A percentile compares a stretch with the other conserved stretches of the same genome.
Evolutionary conservation across 768 basidiomycete genomes (phyloP).

Genomic region (Psilocybe sp.): DNA sequence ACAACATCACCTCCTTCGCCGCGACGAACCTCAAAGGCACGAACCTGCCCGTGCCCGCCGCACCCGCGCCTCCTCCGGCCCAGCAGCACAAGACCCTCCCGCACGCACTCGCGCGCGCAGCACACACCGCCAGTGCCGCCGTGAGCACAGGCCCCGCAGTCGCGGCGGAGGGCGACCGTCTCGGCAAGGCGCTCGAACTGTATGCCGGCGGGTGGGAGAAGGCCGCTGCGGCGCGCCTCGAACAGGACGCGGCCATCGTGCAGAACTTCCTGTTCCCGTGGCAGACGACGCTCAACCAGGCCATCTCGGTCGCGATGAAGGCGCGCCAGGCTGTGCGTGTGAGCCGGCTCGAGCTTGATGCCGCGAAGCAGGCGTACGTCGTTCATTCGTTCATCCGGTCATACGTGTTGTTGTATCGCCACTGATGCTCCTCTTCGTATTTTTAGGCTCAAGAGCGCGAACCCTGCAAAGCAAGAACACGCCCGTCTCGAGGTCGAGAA

Average conservation of each 20-base stretch:
- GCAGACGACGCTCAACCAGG: constrained; percentile 83
- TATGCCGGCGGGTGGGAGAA: constrained; percentile 87
- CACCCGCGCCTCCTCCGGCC: constrained; percentile 52
- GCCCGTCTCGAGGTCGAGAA: constrained; percentile 90
- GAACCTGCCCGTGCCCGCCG: constrained; percentile 69
- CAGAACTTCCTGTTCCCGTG: constrained; percentile 74
- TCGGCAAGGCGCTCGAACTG: constrained; percentile 73
- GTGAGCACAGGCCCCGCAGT: constrained; percentile 41
- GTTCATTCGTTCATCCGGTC: background rate
- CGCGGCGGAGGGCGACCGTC: constrained; percentile 42
- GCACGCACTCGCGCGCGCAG: constrained; percentile 86
- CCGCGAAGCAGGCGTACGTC: constrained; percentile 82
- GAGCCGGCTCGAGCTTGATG: constrained; percentile 84
- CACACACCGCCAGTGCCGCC: constrained; percentile 53
- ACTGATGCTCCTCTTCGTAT: constrained; percentile 1
- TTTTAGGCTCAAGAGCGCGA: constrained; percentile 73
- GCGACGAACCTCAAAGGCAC: constrained; percentile 88
- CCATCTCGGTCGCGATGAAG: constrained; percentile 89
- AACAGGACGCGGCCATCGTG: constrained; percentile 75
- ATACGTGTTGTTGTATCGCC: background rate
- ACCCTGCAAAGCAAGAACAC: constrained; percentile 81
- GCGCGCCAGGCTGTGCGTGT: constrained; percentile 79
- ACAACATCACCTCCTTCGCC: constrained; percentile 79
- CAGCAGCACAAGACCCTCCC: constrained; percentile 93
- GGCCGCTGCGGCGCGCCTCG: constrained; percentile 69